phyloP scores from a whole-genome alignment of 495 filamentous ascomycete species.

The Aspergillus sclerotioniger region DNA sequence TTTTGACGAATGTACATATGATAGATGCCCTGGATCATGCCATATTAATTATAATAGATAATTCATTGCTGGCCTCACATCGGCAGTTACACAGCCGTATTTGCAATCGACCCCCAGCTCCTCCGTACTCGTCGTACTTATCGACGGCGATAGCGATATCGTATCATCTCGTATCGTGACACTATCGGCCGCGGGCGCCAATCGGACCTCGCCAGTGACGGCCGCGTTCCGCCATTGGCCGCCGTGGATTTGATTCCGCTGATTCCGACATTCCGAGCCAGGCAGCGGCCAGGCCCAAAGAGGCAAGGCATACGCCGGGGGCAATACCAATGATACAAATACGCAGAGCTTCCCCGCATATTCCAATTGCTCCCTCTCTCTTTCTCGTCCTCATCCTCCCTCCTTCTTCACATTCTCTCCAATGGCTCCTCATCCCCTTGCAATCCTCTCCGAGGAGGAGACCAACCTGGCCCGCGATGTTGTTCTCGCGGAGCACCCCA shows the following conservation, averaged over 20 bases:
- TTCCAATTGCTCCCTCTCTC: not conserved
- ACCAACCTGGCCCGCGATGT: constrained; percentile 48
- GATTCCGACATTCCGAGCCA: not conserved
- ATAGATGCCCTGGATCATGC: constrained; percentile 2
- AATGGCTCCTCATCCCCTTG: constrained; percentile 45
- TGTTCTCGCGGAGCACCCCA: constrained; percentile 38
- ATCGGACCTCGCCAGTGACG: not conserved
- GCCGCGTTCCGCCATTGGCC: not conserved
- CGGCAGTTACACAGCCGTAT: not conserved
- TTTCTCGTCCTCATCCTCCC: not conserved
- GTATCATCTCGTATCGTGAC: not conserved
- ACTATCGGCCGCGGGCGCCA: not conserved
- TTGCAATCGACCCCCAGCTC: not conserved
- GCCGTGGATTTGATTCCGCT: not conserved
- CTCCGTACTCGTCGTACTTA: not conserved
- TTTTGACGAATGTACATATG: constrained; percentile 9
- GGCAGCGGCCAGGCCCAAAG: not conserved
- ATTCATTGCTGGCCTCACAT: not conserved
- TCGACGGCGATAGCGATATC: not conserved
- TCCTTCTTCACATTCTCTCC: constrained; percentile 5
- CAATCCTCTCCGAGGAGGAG: constrained; percentile 46
- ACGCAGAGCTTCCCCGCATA: constrained; percentile 1
- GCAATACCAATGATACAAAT: no score
- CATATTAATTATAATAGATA: constrained; percentile 3
- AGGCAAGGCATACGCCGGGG: not conserved